A percentile compares a stretch with the other conserved stretches of the same genome.
phyloP scores from a whole-genome alignment of 1,284 basidiomycete species.

The Naganishia liquefaciens region DNA sequence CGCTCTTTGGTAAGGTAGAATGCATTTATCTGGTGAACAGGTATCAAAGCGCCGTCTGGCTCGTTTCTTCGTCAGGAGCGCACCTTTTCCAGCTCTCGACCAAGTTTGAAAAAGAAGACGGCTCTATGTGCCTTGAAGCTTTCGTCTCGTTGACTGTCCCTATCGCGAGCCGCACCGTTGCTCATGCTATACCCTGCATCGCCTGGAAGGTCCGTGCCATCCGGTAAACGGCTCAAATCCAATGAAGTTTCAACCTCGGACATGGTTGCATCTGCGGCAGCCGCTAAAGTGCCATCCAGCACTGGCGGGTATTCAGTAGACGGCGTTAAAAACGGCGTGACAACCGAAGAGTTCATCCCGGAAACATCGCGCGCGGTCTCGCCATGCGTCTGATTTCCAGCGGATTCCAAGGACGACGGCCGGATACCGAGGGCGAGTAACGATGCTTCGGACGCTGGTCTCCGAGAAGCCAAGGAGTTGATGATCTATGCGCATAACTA shows the following conservation, averaged over 20 bases:
- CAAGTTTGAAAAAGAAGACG: conserved; percentile 98
- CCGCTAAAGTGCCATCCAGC: neutral
- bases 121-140: conserved; percentile 91
- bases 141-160: conserved; percentile 43
- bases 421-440: conserved; percentile 79
- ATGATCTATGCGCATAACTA: conserved; percentile 65
- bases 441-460: conserved; percentile 81
- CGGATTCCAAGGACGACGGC: conserved; percentile 57
- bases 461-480: conserved; percentile 90
- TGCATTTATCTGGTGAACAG: conserved; percentile 80
- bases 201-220: conserved; percentile 46
- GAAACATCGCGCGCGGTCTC: conserved; percentile 4
- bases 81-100: conserved; percentile 96
- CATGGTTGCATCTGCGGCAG: neutral
- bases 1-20: conserved; percentile 99
- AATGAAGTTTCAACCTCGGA: conserved; percentile 15
- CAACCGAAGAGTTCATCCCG: neutral
- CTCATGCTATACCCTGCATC: conserved; percentile 34
- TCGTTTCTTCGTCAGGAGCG: neutral
- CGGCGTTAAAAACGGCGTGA: conserved; percentile 2
- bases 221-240: conserved; percentile 51
- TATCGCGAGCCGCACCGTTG: conserved; percentile 36
- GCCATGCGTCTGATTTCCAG: neutral
- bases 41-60: neutral
- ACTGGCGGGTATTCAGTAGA: neutral